Conservation (phyloP, 345 rosid genomes). For the Luvunga scandens region DNA sequence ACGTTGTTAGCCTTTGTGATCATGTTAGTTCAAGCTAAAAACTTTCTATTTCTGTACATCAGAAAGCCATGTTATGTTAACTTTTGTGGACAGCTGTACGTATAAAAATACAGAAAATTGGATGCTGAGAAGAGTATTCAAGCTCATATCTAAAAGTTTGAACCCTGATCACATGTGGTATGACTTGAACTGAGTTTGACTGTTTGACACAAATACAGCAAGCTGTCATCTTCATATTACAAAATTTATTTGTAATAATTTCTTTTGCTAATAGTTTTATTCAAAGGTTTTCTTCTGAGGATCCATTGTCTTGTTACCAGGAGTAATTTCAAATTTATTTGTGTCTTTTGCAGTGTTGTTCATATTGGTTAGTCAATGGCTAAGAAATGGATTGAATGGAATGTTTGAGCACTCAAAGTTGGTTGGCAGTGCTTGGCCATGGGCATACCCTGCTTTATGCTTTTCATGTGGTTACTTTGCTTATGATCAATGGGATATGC, state of each 20-base stretch:
- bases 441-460: slow-evolving; percentile 81
- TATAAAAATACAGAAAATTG: not conserved
- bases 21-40: not conserved
- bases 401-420: slow-evolving; percentile 76
- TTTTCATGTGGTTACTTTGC: slow-evolving; percentile 95
- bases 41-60: not conserved
- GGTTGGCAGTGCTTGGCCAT: slow-evolving; percentile 64
- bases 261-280: not conserved
- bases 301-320: not conserved
- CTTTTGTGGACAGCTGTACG: not conserved
- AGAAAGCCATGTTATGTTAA: not conserved
- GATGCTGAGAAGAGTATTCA: not conserved
- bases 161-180: not conserved
- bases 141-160: not conserved
- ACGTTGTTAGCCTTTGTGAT: not conserved
- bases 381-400: slow-evolving; percentile 36
- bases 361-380: slow-evolving; percentile 53
- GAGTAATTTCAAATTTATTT: not conserved
- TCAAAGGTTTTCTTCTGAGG: not conserved
- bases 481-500: slow-evolving; percentile 95
- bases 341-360: slow-evolving; percentile 56
- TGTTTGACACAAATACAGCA: not conserved
- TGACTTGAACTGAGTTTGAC: not conserved
- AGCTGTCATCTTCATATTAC: not conserved
- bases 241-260: not conserved